Conservation (phyloP, 1,284 basidiomycete species). For the Irpex sp. region DNA sequence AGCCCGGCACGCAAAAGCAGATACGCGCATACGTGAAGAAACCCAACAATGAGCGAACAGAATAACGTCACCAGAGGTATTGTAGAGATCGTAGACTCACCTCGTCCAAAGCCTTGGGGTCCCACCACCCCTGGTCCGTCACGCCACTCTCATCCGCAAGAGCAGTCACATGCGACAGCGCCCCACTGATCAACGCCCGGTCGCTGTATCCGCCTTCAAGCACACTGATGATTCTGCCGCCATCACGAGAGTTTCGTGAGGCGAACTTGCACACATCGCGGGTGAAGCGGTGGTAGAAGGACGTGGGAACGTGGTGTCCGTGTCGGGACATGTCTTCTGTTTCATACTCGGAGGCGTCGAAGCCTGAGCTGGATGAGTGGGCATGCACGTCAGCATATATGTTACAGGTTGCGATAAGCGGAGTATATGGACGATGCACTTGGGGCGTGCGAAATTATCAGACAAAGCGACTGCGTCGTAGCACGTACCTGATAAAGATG, state of each 20-base stretch:
- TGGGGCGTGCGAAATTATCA: neutral
- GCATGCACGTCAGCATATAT: neutral
- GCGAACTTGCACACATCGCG: conserved; percentile 68
- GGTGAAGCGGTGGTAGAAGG: conserved; percentile 85
- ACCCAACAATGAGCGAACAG: neutral
- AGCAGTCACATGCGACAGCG: conserved; percentile 74
- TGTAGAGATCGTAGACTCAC: conserved; percentile 29
- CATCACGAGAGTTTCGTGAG: conserved; percentile 60
- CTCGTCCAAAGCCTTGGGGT: conserved; percentile 53
- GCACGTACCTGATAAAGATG: conserved; percentile 76
- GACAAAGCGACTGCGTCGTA: neutral
- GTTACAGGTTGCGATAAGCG: neutral
- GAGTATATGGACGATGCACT: too few relatives aligned
- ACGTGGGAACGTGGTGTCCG: conserved; percentile 78
- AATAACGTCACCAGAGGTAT: neutral
- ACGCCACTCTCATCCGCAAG: conserved; percentile 37
- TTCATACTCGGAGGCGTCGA: conserved; percentile 94
- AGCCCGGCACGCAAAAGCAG: too few relatives aligned
- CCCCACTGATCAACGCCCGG: conserved; percentile 75
- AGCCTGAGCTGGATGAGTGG: conserved; percentile 61
- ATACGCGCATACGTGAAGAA: neutral
- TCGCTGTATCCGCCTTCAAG: conserved; percentile 96
- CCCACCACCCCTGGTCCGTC: conserved; percentile 64
- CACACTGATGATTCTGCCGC: conserved; percentile 65
- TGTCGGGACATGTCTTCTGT: conserved; percentile 90